Evolutionary conservation across 805 yeast genomes (phyloP).

Genomic region (Starmerella geochares): DNA sequence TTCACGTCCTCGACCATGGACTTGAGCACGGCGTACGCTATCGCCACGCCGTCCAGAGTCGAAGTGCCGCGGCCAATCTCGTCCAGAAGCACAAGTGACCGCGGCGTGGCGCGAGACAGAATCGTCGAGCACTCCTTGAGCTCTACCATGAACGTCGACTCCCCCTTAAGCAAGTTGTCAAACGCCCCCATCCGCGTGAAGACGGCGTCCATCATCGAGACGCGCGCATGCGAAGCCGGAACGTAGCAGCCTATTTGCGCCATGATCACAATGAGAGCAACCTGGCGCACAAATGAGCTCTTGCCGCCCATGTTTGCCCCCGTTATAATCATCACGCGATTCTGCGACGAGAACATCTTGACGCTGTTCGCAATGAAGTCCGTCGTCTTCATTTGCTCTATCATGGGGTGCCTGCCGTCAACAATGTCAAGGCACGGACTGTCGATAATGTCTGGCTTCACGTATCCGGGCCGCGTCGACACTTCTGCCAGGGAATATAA

Average conservation of each 20-base stretch:
- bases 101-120: constrained; percentile 39
- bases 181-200: constrained; percentile 64
- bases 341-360: constrained; percentile 37
- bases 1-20: constrained; percentile 40
- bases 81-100: constrained; percentile 56
- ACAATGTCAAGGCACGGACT: constrained; percentile 41
- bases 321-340: constrained; percentile 55
- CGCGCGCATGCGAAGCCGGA: constrained; percentile 50
- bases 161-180: constrained; percentile 63
- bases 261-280: constrained; percentile 61
- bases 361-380: constrained; percentile 60
- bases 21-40: constrained; percentile 62
- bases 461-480: constrained; percentile 40
- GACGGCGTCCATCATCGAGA: constrained; percentile 58
- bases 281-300: constrained; percentile 62
- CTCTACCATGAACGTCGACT: constrained; percentile 77
- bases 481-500: constrained; percentile 56
- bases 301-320: constrained; percentile 91
- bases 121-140: constrained; percentile 56
- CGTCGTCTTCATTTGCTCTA: constrained; percentile 39
- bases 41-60: constrained; percentile 68
- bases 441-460: constrained; percentile 43
- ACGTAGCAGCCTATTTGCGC: constrained; percentile 69
- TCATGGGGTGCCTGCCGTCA: constrained; percentile 58
- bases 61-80: constrained; percentile 72